These are phyloP conservation scores for Fusarium pseudograminearum DNA, from an alignment of 2,329 filamentous ascomycete species.

Conservation along the genomic window DNA sequence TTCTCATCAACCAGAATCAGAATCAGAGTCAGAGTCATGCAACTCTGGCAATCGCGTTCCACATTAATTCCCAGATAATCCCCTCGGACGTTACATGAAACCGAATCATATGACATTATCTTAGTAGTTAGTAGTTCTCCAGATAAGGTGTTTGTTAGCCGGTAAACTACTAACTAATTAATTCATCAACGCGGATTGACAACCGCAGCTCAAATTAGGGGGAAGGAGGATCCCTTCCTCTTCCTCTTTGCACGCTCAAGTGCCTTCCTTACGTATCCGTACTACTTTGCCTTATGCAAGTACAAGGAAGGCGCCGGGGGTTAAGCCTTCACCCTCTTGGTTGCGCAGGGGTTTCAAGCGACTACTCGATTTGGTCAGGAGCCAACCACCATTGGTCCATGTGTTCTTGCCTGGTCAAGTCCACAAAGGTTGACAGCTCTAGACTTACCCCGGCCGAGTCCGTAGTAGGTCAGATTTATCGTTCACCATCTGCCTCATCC, in stretches of 20 bases:
- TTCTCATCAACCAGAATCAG: constrained; percentile 1
- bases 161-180: not conserved
- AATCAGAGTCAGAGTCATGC: constrained; percentile 6
- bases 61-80: not conserved
- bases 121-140: not conserved
- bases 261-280: not conserved
- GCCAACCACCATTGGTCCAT: constrained; percentile 43
- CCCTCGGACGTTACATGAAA: not conserved
- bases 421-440: constrained; percentile 38
- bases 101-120: constrained; percentile 1
- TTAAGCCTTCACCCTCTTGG: constrained; percentile 17
- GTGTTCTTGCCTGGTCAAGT: constrained; percentile 36
- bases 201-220: not conserved
- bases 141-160: constrained; percentile 6
- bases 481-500: constrained; percentile 6
- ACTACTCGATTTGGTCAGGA: constrained; percentile 48
- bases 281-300: constrained; percentile 23
- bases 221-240: constrained; percentile 1
- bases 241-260: not conserved
- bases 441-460: constrained; percentile 22
- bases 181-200: not conserved
- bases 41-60: not conserved
- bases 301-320: constrained; percentile 18
- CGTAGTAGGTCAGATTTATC: not conserved
- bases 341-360: constrained; percentile 39